Evolutionary conservation across 1,139 yeast species (phyloP).

Genomic region (Suhomyces maxii): DNA sequence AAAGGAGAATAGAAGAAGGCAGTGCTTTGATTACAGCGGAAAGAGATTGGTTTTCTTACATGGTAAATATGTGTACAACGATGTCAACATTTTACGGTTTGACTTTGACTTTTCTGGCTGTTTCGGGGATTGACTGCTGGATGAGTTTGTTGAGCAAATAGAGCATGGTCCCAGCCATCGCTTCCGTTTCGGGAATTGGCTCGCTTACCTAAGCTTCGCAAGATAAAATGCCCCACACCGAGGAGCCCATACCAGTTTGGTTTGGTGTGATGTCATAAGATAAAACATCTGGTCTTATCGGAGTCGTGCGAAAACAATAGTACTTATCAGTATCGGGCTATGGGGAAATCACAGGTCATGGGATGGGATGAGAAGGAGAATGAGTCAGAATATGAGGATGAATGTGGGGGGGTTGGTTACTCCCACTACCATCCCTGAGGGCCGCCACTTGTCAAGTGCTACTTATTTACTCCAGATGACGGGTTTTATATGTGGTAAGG

Average conservation of each 20-base stretch:
- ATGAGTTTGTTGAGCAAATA: too few relatives aligned
- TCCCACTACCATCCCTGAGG: too few relatives aligned
- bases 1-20: neutral
- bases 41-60: too few relatives aligned
- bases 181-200: neutral
- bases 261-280: neutral
- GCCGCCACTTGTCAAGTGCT: too few relatives aligned
- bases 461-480: too few relatives aligned
- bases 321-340: neutral
- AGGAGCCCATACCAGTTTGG: neutral
- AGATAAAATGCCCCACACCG: neutral
- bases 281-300: neutral
- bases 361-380: neutral
- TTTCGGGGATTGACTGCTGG: too few relatives aligned
- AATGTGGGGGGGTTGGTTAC: neutral
- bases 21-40: neutral
- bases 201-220: neutral
- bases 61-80: too few relatives aligned
- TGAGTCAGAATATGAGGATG: neutral
- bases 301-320: neutral
- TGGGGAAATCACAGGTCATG: too few relatives aligned
- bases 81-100: too few relatives aligned
- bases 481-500: too few relatives aligned
- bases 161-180: neutral
- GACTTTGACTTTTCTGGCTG: too few relatives aligned